phyloP scores from a whole-genome alignment of 345 rosid genomes.

The Salix arbutifolia region DNA sequence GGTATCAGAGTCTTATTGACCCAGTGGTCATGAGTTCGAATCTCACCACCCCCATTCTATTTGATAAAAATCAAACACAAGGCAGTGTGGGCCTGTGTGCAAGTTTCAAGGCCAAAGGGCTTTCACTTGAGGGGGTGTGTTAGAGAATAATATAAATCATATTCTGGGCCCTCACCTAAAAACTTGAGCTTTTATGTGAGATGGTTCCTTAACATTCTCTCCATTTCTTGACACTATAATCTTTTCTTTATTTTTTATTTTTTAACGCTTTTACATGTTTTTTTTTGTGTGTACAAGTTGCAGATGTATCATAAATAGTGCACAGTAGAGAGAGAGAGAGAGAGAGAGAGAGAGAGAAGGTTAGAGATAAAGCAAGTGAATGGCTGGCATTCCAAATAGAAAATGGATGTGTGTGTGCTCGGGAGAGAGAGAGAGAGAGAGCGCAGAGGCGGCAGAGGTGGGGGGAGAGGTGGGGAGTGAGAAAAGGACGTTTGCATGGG shows the following conservation, averaged over 20 bases:
- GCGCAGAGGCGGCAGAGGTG: constrained; percentile 80
- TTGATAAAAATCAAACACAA: too few species aligned
- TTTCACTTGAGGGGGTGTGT: too few species aligned
- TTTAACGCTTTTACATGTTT: not conserved
- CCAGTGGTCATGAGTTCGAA: too few species aligned
- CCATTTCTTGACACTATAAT: not conserved
- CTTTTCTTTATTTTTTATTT: not conserved
- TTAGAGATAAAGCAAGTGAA: constrained; percentile 11
- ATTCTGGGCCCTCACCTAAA: too few species aligned
- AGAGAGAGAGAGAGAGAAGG: not conserved
- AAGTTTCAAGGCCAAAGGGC: too few species aligned
- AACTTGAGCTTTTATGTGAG: too few species aligned
- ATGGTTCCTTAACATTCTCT: too few species aligned
- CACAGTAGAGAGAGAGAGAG: constrained; percentile 11
- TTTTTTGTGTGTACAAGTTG: constrained; percentile 12
- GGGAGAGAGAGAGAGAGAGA: constrained; percentile 36
- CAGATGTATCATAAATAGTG: constrained; percentile 10
- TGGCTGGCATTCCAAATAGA: constrained; percentile 23
- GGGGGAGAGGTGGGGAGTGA: constrained; percentile 47
- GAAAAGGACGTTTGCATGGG: constrained; percentile 99
- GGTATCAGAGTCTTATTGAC: too few species aligned
- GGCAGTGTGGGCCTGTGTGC: too few species aligned
- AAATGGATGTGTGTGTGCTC: not conserved
- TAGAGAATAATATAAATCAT: too few species aligned
- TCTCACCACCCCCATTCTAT: too few species aligned